Evolutionary conservation across 2,329 filamentous ascomycete species (phyloP).

Genomic region (Diaporthe helianthi): DNA sequence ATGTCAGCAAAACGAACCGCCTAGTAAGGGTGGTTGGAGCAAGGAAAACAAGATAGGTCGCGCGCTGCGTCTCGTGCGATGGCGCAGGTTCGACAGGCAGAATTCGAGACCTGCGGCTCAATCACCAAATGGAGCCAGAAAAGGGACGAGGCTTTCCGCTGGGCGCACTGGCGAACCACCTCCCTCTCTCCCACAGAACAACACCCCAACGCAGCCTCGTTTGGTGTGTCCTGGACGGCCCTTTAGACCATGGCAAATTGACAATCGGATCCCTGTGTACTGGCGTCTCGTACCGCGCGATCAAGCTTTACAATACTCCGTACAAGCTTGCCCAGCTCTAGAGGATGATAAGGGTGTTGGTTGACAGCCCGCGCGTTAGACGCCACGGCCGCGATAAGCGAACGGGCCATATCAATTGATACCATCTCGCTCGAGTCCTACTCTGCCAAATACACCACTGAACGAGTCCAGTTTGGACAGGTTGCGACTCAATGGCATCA

Average conservation of each 20-base stretch:
- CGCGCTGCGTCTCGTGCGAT: slow-evolving; percentile 26
- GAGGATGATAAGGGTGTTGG: neutral
- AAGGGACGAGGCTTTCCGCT: slow-evolving; percentile 31
- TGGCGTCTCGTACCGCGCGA: neutral
- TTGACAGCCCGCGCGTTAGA: neutral
- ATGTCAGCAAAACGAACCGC: slow-evolving; percentile 8
- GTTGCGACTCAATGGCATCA: neutral
- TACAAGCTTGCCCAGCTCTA: slow-evolving; percentile 19
- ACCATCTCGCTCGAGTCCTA: neutral
- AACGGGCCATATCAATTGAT: neutral
- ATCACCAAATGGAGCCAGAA: slow-evolving; percentile 16
- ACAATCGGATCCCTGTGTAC: neutral
- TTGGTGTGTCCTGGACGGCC: neutral
- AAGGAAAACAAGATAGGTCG: slow-evolving; percentile 16
- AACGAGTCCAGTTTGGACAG: neutral
- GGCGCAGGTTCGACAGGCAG: slow-evolving; percentile 26
- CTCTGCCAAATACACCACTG: neutral
- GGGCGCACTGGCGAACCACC: slow-evolving; percentile 12
- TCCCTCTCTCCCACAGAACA: neutral
- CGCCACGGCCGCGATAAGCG: slow-evolving; percentile 17
- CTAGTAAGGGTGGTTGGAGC: neutral
- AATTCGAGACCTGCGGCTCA: slow-evolving; percentile 27
- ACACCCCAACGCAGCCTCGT: slow-evolving; percentile 15
- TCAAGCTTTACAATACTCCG: slow-evolving; percentile 4
- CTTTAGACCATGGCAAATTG: slow-evolving; percentile 3